Evolutionary conservation across 2,329 filamentous ascomycete genomes (phyloP).

Genomic region (Dryadomyces quercivorus): DNA sequence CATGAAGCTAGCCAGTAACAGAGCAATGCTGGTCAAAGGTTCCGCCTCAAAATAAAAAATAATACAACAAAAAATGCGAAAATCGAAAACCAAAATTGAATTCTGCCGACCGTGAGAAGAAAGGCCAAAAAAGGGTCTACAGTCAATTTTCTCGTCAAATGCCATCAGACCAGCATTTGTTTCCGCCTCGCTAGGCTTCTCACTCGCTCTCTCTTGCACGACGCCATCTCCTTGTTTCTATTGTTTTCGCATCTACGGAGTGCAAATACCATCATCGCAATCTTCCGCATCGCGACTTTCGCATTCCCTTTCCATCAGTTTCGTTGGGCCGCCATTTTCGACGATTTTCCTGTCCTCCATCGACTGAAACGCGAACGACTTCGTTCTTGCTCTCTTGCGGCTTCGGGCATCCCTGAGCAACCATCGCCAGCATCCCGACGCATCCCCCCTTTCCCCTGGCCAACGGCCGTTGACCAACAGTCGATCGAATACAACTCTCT

Average conservation of each 20-base stretch:
- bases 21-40: neutral
- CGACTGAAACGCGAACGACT: neutral
- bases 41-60: slow-evolving; percentile 6
- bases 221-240: neutral
- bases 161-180: neutral
- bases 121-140: neutral
- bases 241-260: neutral
- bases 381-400: neutral
- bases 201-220: neutral
- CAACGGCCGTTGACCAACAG: neutral
- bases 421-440: neutral
- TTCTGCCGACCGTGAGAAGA: neutral
- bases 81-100: slow-evolving; percentile 3
- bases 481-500: neutral
- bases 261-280: neutral
- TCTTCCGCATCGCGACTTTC: neutral
- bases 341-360: neutral
- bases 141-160: neutral
- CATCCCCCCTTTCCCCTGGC: neutral
- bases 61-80: slow-evolving; percentile 6
- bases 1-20: neutral
- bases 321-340: neutral
- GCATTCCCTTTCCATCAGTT: neutral
- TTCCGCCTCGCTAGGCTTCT: neutral
- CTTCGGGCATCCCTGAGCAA: neutral